Evolutionary conservation across 768 basidiomycete genomes (phyloP).

Genomic region (Galerina marginata): DNA sequence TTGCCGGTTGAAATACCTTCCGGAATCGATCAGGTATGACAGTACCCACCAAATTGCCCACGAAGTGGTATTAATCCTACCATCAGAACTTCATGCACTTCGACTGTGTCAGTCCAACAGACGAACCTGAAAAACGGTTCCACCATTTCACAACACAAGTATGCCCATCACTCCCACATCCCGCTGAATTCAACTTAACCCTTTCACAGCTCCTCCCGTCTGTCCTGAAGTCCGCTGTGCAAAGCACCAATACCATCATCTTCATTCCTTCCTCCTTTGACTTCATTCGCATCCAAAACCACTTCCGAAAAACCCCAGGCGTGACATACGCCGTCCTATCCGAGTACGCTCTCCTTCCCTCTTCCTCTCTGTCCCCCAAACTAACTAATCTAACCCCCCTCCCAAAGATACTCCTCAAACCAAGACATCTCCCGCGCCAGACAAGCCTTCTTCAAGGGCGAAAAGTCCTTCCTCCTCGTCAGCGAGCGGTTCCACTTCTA

Average conservation of each 20-base stretch:
- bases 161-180: conserved; percentile 1
- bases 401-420: conserved; percentile 83
- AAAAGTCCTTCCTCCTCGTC: conserved; percentile 85
- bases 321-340: conserved; percentile 85
- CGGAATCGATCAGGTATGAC: conserved; percentile 79
- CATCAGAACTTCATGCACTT: conserved; percentile 74
- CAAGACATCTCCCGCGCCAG: conserved; percentile 94
- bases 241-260: conserved; percentile 85
- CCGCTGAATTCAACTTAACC: not conserved
- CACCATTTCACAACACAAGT: conserved; percentile 88
- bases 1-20: conserved; percentile 78
- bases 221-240: conserved; percentile 90
- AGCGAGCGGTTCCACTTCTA: conserved; percentile 99
- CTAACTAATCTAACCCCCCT: conserved; percentile 4
- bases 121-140: conserved; percentile 89
- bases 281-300: conserved; percentile 89
- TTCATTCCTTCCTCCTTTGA: conserved; percentile 97
- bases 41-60: not conserved
- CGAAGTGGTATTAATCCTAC: not conserved
- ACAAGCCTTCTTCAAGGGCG: conserved; percentile 89
- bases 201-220: conserved; percentile 71
- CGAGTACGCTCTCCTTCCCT: conserved; percentile 61
- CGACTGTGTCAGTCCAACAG: conserved; percentile 69
- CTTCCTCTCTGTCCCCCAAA: not conserved
- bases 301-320: conserved; percentile 75